phyloP scores from a whole-genome alignment of 23 red algal genomes.

The Chondrus crispus region DNA sequence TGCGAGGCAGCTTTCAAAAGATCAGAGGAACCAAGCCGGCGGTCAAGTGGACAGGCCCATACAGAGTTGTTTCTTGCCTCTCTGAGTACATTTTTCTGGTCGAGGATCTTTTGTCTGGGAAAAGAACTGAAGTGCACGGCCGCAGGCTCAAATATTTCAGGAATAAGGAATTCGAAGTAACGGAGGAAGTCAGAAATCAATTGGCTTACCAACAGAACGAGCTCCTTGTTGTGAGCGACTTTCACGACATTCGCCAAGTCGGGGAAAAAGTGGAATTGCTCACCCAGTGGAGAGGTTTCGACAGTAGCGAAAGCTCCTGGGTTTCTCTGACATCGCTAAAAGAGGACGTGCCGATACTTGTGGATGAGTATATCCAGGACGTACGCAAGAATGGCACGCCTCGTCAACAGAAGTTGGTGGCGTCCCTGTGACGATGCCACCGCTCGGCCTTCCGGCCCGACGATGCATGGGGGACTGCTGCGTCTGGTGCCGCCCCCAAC shows the following conservation, averaged over 20 bases:
- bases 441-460: too few species aligned
- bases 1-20: background rate
- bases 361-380: background rate
- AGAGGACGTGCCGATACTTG: background rate
- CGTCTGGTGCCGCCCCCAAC: too few species aligned
- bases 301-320: background rate
- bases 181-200: background rate
- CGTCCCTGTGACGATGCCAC: too few species aligned
- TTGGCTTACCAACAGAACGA: background rate
- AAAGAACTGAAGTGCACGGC: background rate
- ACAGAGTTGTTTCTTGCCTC: background rate
- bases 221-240: background rate
- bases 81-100: conserved; percentile 27
- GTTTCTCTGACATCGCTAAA: background rate
- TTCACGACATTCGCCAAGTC: too few species aligned
- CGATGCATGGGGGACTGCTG: too few species aligned
- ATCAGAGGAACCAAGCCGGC: background rate
- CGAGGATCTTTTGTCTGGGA: background rate
- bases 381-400: background rate
- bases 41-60: background rate
- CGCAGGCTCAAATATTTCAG: background rate
- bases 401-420: background rate
- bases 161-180: background rate
- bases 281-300: conserved; percentile 1
- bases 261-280: too few species aligned